Base-by-base conservation (phyloP, 805 yeast species). In the Kodamaea laetipori region DNA sequence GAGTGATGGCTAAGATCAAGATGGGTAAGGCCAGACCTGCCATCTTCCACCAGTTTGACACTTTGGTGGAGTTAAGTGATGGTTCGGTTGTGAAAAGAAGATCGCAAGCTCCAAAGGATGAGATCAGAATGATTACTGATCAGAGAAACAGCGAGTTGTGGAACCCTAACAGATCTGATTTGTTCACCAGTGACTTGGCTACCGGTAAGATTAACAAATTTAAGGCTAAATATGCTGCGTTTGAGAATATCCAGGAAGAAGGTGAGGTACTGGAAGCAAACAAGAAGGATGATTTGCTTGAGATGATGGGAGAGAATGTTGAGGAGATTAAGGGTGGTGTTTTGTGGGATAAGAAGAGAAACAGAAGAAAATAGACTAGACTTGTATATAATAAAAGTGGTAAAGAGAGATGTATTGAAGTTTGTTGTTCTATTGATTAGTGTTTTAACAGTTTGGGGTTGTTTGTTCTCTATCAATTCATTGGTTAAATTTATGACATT, bases 1-100 rank as follows among this genome's bases (percentile, higher is more conserved):
- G 92, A 67, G 89, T 88, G 40, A 62, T 77, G 65, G 82, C 79
- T 61, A 84, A 80, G 61, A 84, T 86, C 54, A 65, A 71, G 47
- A 66, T 83, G 44, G 97, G 97, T 44, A 86, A 86, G 61, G 90
- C 96, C 12, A 80, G 97, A 66, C 97, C 98, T 1, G 90, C 97
- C 25, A 85, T 94, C 31, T 90, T 88, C 66, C 79, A 92, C 68
- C 88, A 88, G 63, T 94, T 94, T 62, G 90, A 92, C 51, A 85
- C 90, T 24, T 66, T 76, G 27, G 90, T 94, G n/a, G 96, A 92
- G 66, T 75, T 90, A 46, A 84, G 95, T 52, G 99, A 94, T 62
- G 99, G 99, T 1, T 86, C 97, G 23, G 96, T 95, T 1, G 73
- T 90, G 25, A 72, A 71, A 26, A 78, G 99, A 66, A 77, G 86